A percentile compares a stretch with the other conserved stretches of the same genome.
These are phyloP conservation scores for Cladosporium cucumerinum DNA, from an alignment of 2,329 filamentous ascomycete genomes.

Conservation along the genomic window DNA sequence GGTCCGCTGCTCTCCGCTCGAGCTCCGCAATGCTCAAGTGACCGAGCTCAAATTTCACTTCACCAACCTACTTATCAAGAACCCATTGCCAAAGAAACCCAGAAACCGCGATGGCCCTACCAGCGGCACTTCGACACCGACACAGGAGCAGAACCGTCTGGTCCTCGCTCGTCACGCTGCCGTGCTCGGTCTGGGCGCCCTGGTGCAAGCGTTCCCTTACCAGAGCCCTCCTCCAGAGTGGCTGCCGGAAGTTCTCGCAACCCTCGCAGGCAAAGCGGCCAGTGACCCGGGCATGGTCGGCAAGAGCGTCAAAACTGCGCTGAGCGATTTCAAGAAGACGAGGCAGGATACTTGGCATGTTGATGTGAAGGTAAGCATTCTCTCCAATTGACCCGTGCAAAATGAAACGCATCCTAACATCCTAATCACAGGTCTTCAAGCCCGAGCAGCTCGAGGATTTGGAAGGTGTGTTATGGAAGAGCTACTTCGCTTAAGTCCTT, in stretches of 20 bases:
- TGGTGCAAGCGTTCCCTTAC: constrained; percentile 96
- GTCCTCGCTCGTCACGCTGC: constrained; percentile 83
- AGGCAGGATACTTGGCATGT: constrained; percentile 98
- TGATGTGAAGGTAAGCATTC: constrained; percentile 79
- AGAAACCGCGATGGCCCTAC: constrained; percentile 35
- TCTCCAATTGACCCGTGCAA: background rate
- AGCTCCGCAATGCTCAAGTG: constrained; percentile 75
- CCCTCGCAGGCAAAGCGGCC: constrained; percentile 78
- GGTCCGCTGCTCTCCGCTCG: constrained; percentile 89
- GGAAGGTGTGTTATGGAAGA: constrained; percentile 98
- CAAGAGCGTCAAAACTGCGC: constrained; percentile 88
- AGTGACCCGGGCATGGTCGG: constrained; percentile 89
- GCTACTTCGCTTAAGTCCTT: constrained; percentile 77
- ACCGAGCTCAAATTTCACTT: constrained; percentile 73
- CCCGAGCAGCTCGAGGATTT: constrained; percentile 90
- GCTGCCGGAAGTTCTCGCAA: constrained; percentile 90
- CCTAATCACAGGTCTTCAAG: constrained; percentile 65
- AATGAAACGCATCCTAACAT: background rate
- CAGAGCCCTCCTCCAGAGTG: constrained; percentile 85
- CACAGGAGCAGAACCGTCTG: constrained; percentile 69
- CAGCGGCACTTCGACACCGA: constrained; percentile 59
- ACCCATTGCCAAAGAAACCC: constrained; percentile 76
- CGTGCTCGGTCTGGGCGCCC: constrained; percentile 81
- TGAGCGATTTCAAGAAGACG: constrained; percentile 99
- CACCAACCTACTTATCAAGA: constrained; percentile 70